phyloP scores from a whole-genome alignment of 148 eudicot genomes.

The Persicaria maculosa region DNA sequence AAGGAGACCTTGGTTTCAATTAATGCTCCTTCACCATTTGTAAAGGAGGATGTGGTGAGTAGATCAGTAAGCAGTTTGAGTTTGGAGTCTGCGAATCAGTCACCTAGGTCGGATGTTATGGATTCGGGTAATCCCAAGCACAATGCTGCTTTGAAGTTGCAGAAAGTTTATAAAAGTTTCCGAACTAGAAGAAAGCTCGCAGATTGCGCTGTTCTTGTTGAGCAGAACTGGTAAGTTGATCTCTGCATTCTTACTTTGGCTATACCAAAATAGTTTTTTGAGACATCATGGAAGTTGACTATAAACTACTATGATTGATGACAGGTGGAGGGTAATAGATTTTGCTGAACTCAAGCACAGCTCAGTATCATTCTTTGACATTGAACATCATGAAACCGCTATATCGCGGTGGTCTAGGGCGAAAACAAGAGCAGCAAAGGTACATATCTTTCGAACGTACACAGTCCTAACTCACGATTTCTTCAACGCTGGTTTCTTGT shows the following conservation, averaged over 20 bases:
- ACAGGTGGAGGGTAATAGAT: conserved; percentile 63
- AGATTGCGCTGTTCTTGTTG: conserved; percentile 59
- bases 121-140: conserved; percentile 6
- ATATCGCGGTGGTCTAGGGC: conserved; percentile 66
- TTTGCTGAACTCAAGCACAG: conserved; percentile 57
- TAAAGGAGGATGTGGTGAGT: conserved; percentile 13
- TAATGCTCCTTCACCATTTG: conserved; percentile 10
- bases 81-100: conserved; percentile 13
- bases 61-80: conserved; percentile 7
- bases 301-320: not conserved
- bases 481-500: not conserved
- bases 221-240: conserved; percentile 36
- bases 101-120: not conserved
- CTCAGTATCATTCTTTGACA: conserved; percentile 58
- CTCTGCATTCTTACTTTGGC: not conserved
- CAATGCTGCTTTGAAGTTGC: conserved; percentile 41
- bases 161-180: conserved; percentile 57
- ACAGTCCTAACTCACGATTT: not conserved
- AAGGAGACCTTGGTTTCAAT: conserved; percentile 27
- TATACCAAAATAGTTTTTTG: not conserved
- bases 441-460: conserved; percentile 1
- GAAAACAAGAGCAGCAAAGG: conserved; percentile 62
- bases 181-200: conserved; percentile 51
- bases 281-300: not conserved
- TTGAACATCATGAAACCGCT: conserved; percentile 52